Base-by-base conservation (phyloP, 257 asterid genomes). In the Coffea eugenioides region DNA sequence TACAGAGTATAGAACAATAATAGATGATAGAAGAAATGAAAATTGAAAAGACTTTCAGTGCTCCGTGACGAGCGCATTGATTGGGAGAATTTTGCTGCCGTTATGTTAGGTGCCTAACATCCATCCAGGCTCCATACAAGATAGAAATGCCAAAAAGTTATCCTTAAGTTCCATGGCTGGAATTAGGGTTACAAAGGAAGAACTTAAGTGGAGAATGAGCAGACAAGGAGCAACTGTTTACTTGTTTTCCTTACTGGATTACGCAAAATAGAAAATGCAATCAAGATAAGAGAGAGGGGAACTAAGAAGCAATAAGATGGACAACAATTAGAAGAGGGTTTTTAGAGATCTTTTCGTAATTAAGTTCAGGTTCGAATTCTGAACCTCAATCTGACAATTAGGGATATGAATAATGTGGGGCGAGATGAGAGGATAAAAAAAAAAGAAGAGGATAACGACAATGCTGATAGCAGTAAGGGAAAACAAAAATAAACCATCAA, bases 41-140 rank as follows among this genome's bases (percentile, higher is more conserved):
- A 39, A 2, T 2, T 16, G 49, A 77, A 46, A 71, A 48, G 76
- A 49, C 51, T 48, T 31, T 51, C 34, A 48, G 75, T 27, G 64
- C 79, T 66, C 83, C 87, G 87, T 77, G 87, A 84, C 74, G 79
- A 79, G 79, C 85, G 87, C 84, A 77, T 74, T 77, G 83, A 81
- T 84, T 67, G 73, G 51, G 34, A 59, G 70, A 69, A 61, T 57
- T 66, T 80, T 65, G 48, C 48, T 18, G n/a, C 49, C 34, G 69
- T 56, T 5, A 41, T 16, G 34, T 74, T 57, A 36, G 67, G 48
- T 74, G 51, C 20, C 10, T 31, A 0, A 31, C 31, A 31, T 31
- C 31, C 31, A 31, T 31, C 31, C 31, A 31, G 31, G 31, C 31
- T 31, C 31, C 31, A 31, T 31, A 31, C 31, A 31, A 7, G 69